Percentiles rank a stretch among this genome's conserved stretches.
phyloP scores from a whole-genome alignment of 2,329 filamentous ascomycete species.

The Teratosphaeriaceae sp. region DNA sequence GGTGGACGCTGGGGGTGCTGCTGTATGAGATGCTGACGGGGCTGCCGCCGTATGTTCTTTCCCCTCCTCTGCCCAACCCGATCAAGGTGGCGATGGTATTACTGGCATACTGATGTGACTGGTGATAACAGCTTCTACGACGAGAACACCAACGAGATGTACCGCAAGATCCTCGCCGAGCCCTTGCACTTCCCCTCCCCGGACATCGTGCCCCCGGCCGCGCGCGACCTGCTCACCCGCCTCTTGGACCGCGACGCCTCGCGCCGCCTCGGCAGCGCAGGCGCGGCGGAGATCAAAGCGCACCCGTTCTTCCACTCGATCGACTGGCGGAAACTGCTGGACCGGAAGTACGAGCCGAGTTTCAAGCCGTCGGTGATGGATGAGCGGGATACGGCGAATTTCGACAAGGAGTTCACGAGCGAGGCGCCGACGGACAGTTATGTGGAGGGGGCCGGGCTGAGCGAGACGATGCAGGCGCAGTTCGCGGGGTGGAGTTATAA shows the following conservation, averaged over 20 bases:
- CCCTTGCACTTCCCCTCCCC: slow-evolving; percentile 87
- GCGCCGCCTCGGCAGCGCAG: slow-evolving; percentile 82
- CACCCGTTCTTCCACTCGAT: slow-evolving; percentile 99
- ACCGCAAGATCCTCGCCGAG: slow-evolving; percentile 95
- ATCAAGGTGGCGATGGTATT: too few species aligned
- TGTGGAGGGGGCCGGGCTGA: slow-evolving; percentile 83
- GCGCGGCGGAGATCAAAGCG: slow-evolving; percentile 94
- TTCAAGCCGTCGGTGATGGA: slow-evolving; percentile 97
- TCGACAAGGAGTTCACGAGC: slow-evolving; percentile 84
- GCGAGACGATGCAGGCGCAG: slow-evolving; percentile 93
- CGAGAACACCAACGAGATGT: slow-evolving; percentile 99
- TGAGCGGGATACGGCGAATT: slow-evolving; percentile 86
- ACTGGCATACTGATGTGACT: not conserved
- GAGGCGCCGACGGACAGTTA: slow-evolving; percentile 88
- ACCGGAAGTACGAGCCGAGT: slow-evolving; percentile 95
- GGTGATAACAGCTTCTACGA: slow-evolving; percentile 65
- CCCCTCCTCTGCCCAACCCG: not conserved
- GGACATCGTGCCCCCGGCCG: slow-evolving; percentile 86
- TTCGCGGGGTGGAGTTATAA: slow-evolving; percentile 98
- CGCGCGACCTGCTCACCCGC: slow-evolving; percentile 84
- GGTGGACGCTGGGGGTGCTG: slow-evolving; percentile 97
- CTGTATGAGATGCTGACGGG: slow-evolving; percentile 99
- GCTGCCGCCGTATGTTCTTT: slow-evolving; percentile 59
- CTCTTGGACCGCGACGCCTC: slow-evolving; percentile 89
- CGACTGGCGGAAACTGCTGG: slow-evolving; percentile 94